A percentile compares a stretch with the other conserved stretches of the same genome.
These are phyloP conservation scores for Melampsora americana DNA, from an alignment of 1,284 basidiomycete species.

Conservation along the genomic window DNA sequence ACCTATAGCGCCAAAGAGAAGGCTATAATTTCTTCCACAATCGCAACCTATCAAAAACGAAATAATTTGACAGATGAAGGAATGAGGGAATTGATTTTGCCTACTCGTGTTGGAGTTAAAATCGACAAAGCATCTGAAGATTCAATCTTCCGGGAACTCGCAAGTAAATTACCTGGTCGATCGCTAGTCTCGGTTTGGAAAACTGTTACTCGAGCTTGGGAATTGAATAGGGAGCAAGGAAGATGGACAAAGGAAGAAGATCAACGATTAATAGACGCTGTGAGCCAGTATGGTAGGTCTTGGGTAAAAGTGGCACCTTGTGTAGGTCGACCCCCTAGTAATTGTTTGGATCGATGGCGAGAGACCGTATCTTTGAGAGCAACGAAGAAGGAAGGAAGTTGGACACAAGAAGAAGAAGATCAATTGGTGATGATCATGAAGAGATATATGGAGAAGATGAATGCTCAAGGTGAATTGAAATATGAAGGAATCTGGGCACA, in stretches of 20 bases:
- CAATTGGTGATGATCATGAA: conserved; percentile 66
- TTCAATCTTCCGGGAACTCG: conserved; percentile 54
- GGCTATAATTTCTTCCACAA: conserved; percentile 63
- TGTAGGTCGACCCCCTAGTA: conserved; percentile 69
- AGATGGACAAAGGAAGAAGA: conserved; percentile 70
- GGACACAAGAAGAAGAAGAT: conserved; percentile 71
- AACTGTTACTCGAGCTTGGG: conserved; percentile 66
- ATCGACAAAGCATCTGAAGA: conserved; percentile 66
- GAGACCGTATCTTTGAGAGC: conserved; percentile 69
- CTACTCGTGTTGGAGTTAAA: conserved; percentile 62
- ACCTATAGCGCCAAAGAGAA: conserved; percentile 75
- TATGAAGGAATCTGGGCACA: conserved; percentile 75
- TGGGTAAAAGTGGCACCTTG: conserved; percentile 70
- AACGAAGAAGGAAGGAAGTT: conserved; percentile 61
- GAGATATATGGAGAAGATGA: conserved; percentile 58
- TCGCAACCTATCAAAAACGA: conserved; percentile 63
- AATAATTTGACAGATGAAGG: conserved; percentile 61
- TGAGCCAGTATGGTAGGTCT: conserved; percentile 66
- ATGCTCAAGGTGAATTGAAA: conserved; percentile 63
- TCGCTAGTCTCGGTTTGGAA: conserved; percentile 77
- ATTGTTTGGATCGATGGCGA: conserved; percentile 77
- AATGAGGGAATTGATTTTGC: conserved; percentile 64
- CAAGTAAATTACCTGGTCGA: conserved; percentile 66
- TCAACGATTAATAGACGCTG: conserved; percentile 65
- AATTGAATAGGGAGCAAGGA: conserved; percentile 67